Percentiles rank a stretch among this genome's conserved stretches.
These are phyloP conservation scores for Cladophialophora immunda DNA, from an alignment of 2,329 filamentous ascomycete species.

Conservation along the genomic window DNA sequence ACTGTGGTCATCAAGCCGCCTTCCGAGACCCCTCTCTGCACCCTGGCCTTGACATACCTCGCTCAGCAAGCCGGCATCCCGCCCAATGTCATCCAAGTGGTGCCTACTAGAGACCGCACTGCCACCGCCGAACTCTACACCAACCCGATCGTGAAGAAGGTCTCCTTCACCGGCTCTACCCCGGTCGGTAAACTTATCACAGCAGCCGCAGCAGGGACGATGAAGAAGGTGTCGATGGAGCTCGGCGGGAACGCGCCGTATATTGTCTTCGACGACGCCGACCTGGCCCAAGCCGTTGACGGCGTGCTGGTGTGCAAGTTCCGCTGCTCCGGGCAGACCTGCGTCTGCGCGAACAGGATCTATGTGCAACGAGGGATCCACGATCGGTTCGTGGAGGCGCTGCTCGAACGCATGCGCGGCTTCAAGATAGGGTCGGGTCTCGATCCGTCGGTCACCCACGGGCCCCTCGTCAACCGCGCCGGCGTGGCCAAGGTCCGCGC, in stretches of 20 bases:
- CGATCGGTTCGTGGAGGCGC: slow-evolving; percentile 72
- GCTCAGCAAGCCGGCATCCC: slow-evolving; percentile 46
- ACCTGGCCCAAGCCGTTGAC: slow-evolving; percentile 44
- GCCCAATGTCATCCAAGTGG: slow-evolving; percentile 45
- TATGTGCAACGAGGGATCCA: slow-evolving; percentile 81
- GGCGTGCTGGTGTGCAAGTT: slow-evolving; percentile 31
- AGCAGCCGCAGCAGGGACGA: slow-evolving; percentile 42
- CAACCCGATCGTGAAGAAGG: slow-evolving; percentile 40
- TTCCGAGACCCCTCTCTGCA: slow-evolving; percentile 46
- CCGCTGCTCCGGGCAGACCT: slow-evolving; percentile 36
- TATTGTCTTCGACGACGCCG: slow-evolving; percentile 52
- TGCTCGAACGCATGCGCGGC: slow-evolving; percentile 75
- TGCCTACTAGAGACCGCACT: slow-evolving; percentile 49
- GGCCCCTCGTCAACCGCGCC: slow-evolving; percentile 64
- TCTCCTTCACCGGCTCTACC: slow-evolving; percentile 45
- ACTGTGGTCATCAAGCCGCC: slow-evolving; percentile 49
- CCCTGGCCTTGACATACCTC: slow-evolving; percentile 43
- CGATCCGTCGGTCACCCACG: slow-evolving; percentile 74
- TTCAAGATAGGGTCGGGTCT: slow-evolving; percentile 82
- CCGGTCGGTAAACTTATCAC: slow-evolving; percentile 45
- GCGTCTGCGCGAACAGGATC: slow-evolving; percentile 74
- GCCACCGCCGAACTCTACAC: slow-evolving; percentile 21
- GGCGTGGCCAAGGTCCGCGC: slow-evolving; percentile 32
- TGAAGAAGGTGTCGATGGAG: slow-evolving; percentile 55
- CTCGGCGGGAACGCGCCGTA: slow-evolving; percentile 53